Conservation (phyloP, 2,329 filamentous ascomycete genomes). For the Fusarium veterinarium region DNA sequence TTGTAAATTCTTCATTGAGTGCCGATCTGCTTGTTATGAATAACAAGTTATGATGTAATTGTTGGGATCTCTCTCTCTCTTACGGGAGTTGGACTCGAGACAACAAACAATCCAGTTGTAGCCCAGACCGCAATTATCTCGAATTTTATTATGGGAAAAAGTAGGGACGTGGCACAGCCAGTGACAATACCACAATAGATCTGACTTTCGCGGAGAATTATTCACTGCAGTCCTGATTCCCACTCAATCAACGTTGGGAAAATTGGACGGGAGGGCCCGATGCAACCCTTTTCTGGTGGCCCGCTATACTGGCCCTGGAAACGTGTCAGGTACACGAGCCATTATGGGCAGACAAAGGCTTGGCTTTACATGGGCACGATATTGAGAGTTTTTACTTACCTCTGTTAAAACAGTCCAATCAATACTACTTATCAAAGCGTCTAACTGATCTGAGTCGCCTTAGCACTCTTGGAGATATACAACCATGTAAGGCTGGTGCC, state of each 20-base stretch:
- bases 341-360: conserved; percentile 16
- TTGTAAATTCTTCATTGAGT: background rate
- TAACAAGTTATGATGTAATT: background rate
- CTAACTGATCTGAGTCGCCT: background rate
- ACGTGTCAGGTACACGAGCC: conserved; percentile 7
- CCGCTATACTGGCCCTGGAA: conserved; percentile 13
- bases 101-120: background rate
- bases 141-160: background rate
- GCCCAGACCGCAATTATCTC: background rate
- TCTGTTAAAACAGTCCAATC: background rate
- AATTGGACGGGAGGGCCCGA: conserved; percentile 8
- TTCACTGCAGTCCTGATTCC: background rate
- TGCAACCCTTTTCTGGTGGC: conserved; percentile 14
- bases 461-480: background rate
- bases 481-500: background rate
- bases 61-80: background rate
- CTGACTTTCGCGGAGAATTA: conserved; percentile 17
- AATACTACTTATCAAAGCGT: background rate
- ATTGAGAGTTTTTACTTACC: background rate
- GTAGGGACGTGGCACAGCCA: conserved; percentile 16
- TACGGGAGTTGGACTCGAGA: background rate
- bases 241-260: background rate
- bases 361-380: conserved; percentile 14
- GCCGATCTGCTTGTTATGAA: background rate
- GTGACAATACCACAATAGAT: background rate